Evolutionary conservation across 768 basidiomycete genomes (phyloP).

Genomic region (Hebeloma cylindrosporum): DNA sequence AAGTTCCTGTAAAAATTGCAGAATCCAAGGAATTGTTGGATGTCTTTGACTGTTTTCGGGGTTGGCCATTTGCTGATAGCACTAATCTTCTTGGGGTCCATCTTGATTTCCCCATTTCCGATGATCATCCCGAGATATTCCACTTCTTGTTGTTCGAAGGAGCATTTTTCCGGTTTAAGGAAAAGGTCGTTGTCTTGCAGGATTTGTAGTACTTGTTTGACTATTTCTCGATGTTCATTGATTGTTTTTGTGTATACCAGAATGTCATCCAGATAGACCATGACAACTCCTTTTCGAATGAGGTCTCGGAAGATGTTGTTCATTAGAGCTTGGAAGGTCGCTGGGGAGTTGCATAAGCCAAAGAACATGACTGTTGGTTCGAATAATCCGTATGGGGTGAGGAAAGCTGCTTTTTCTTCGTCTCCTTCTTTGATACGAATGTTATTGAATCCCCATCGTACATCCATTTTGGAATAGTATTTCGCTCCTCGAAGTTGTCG

Average conservation of each 20-base stretch:
- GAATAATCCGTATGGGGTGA: slow-evolving; percentile 25
- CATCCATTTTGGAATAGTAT: slow-evolving; percentile 37
- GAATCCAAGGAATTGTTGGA: slow-evolving; percentile 43
- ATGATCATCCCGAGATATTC: slow-evolving; percentile 36
- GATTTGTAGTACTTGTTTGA: slow-evolving; percentile 17
- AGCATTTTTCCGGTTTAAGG: slow-evolving; percentile 38
- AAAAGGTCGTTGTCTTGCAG: slow-evolving; percentile 34
- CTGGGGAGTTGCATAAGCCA: slow-evolving; percentile 33
- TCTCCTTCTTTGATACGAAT: slow-evolving; percentile 33
- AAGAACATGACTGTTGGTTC: slow-evolving; percentile 38
- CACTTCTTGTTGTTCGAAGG: slow-evolving; percentile 29
- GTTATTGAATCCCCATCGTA: slow-evolving; percentile 38
- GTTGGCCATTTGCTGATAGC: slow-evolving; percentile 32
- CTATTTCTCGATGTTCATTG: slow-evolving; percentile 16
- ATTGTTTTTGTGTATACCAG: slow-evolving; percentile 27
- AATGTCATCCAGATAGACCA: slow-evolving; percentile 37
- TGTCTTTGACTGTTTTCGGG: slow-evolving; percentile 24
- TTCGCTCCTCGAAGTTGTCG: slow-evolving; percentile 20
- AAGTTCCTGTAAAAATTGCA: slow-evolving; percentile 37
- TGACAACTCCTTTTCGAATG: slow-evolving; percentile 34
- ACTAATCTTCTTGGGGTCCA: slow-evolving; percentile 35
- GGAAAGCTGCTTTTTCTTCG: slow-evolving; percentile 41
- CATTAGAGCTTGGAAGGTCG: slow-evolving; percentile 39
- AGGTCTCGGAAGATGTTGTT: slow-evolving; percentile 27
- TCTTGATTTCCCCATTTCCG: slow-evolving; percentile 17